phyloP scores from a whole-genome alignment of 139 green algal genomes.

The Astrephomene gubernaculifera region DNA sequence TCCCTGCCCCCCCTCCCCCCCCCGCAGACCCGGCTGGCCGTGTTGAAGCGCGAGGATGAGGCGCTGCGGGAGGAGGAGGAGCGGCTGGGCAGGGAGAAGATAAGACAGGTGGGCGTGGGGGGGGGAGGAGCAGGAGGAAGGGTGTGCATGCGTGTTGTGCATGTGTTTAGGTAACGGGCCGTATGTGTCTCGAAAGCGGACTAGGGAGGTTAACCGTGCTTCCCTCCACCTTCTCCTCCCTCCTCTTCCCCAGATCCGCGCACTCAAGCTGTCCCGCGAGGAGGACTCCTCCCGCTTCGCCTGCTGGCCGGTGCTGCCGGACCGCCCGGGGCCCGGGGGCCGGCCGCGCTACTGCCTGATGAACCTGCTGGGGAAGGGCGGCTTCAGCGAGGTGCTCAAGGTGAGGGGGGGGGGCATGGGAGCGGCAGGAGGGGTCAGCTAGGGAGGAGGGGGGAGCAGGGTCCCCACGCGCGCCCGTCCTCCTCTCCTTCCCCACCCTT shows the following conservation, averaged over 20 bases:
- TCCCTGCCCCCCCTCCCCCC: neutral
- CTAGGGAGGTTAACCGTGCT: neutral
- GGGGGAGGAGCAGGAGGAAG: neutral
- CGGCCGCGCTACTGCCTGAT: constrained; percentile 82
- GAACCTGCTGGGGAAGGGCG: constrained; percentile 91
- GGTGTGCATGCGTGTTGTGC: neutral
- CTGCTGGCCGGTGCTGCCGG: constrained; percentile 24
- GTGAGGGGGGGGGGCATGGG: constrained; percentile 6
- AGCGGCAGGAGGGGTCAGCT: neutral
- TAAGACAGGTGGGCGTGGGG: constrained; percentile 77
- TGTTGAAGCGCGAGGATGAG: constrained; percentile 88
- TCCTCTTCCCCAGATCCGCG: neutral
- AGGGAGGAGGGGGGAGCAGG: neutral
- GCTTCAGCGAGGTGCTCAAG: constrained; percentile 94
- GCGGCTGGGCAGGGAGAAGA: constrained; percentile 80
- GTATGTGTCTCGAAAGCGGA: too few relatives aligned
- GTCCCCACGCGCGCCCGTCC: neutral
- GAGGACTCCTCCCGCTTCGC: constrained; percentile 86
- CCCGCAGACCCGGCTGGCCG: constrained; percentile 70
- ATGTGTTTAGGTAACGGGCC: neutral
- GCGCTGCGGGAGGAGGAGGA: constrained; percentile 74
- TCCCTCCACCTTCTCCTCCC: neutral
- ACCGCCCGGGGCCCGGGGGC: neutral
- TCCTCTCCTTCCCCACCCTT: neutral
- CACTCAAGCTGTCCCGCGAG: constrained; percentile 32